These are phyloP conservation scores for Syzygium grande DNA, from an alignment of 345 rosid genomes.

Conservation along the genomic window DNA sequence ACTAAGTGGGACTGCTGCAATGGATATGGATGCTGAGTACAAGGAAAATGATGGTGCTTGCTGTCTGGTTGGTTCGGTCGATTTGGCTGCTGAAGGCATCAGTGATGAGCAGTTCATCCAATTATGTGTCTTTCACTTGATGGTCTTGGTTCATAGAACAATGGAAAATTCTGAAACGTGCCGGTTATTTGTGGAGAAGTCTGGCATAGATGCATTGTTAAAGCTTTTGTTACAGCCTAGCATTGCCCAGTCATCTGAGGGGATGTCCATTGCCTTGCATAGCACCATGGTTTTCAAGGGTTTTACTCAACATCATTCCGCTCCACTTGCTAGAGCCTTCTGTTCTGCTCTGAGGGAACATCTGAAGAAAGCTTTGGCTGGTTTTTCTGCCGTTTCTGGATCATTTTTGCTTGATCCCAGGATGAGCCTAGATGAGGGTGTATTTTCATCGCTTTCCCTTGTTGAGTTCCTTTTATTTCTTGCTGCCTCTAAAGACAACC, in stretches of 20 bases:
- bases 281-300: conserved; percentile 98
- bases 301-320: conserved; percentile 87
- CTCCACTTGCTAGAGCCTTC: conserved; percentile 84
- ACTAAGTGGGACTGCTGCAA: conserved; percentile 45
- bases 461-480: conserved; percentile 89
- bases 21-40: conserved; percentile 85
- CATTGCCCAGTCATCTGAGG: conserved; percentile 93
- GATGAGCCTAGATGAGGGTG: conserved; percentile 37
- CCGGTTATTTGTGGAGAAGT: conserved; percentile 88
- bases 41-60: conserved; percentile 41
- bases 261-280: conserved; percentile 89
- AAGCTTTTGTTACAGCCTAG: conserved; percentile 79
- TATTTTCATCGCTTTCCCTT: conserved; percentile 79
- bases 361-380: conserved; percentile 58
- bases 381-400: conserved; percentile 43
- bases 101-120: conserved; percentile 83
- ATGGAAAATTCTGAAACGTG: conserved; percentile 94
- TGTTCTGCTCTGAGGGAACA: conserved; percentile 76
- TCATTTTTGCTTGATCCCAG: conserved; percentile 68
- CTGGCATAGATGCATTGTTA: conserved; percentile 84
- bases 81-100: conserved; percentile 36
- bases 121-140: conserved; percentile 81
- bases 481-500: conserved; percentile 90
- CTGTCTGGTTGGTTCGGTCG: conserved; percentile 36
- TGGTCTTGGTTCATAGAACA: conserved; percentile 89